Percentiles rank a stretch among this genome's conserved stretches.
phyloP scores from a whole-genome alignment of 257 asterid species.

The Lantana camara region DNA sequence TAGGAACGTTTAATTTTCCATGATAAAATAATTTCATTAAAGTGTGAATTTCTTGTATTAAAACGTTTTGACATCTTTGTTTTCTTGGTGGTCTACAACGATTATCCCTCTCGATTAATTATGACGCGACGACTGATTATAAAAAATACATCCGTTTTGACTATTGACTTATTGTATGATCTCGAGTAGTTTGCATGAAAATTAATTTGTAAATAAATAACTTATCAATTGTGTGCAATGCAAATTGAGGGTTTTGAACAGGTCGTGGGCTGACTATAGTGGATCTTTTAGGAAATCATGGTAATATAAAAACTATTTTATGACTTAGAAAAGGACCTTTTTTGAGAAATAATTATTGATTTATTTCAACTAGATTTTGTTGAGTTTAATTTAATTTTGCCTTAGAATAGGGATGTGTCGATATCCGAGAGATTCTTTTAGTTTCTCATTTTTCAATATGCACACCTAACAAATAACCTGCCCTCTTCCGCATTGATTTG shows the following conservation, averaged over 20 bases:
- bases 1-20: no score
- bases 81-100: no score
- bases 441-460: constrained; percentile 17
- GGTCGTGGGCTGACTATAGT: constrained; percentile 45
- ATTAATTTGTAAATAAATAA: no score
- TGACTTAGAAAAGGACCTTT: constrained; percentile 6
- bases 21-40: no score
- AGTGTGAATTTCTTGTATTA: no score
- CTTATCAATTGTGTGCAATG: no score
- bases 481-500: constrained; percentile 43
- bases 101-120: no score
- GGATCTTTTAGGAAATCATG: constrained; percentile 19
- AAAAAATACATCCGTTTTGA: no score
- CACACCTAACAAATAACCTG: constrained; percentile 64
- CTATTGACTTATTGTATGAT: no score
- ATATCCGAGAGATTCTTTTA: constrained; percentile 47
- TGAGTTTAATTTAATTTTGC: neutral
- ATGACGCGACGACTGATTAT: no score
- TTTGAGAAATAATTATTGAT: neutral
- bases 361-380: neutral
- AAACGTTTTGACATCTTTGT: no score
- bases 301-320: neutral
- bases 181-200: no score
- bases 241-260: constrained; percentile 46
- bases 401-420: constrained; percentile 31